Evolutionary conservation across 2,329 filamentous ascomycete species (phyloP), one percentile per base, ranked within the genome.

Genomic region (Dichotomopilus funicola): DNA sequence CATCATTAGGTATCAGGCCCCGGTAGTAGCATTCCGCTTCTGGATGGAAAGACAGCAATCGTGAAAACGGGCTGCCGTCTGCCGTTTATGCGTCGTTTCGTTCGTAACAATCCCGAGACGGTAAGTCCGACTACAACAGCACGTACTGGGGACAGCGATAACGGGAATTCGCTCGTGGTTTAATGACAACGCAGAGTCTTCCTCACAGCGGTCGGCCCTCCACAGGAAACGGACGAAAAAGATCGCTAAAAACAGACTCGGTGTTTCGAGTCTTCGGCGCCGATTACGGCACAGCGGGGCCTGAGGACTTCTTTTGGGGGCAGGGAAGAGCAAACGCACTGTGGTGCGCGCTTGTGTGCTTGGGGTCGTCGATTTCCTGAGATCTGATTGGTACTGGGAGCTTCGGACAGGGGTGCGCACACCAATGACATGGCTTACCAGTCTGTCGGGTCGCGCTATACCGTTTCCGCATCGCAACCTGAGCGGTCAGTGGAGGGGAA

Each of bases 191-290:
- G 19, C 19, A 27, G 19, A 27, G 19, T 2, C 19, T 27, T 27
- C 19, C 19, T 27, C 19, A 27, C 19, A 27, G 19, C 19, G 19
- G 19, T 27, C 19, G 19, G 19, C 19, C 19, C 3, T 27, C 19
- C 19, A 27, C 37, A 40, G 37, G 9, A 9, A 12, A 40, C 12
- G 8, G 37, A 9, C 8, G 37, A 9, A 9, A 40, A 9, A 12
- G 37, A 9, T 40, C 46, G 46, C 53, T 55, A 50, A 56, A 58
- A 60, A 51, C 48, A 54, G 56, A 41, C 19, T 48, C 27, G 6
- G 37, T 52, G 55, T 58, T 57, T 59, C 54, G 56, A 59, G 58
- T 44, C 54, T n/a, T 48, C 36, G 41, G 49, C 34, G 51, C 56
- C 49, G 58, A 52, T 27, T 35, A 42, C 31, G 59, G 59, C 59